A percentile compares a stretch with the other conserved stretches of the same genome.
Conservation (phyloP, 2,329 filamentous ascomycete species). For the Scorias spongiosa region DNA sequence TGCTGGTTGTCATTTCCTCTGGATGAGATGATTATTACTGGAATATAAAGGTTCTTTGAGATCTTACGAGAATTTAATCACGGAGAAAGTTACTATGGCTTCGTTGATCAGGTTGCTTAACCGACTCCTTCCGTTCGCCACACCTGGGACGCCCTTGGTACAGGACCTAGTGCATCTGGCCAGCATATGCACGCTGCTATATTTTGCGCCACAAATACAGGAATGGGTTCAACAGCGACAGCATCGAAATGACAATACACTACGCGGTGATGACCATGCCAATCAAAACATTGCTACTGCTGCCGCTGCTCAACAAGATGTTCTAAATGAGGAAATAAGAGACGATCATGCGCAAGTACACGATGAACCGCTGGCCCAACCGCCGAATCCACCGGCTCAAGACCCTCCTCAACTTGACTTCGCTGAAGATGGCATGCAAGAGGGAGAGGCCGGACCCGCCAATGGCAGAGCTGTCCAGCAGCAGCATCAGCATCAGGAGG, state of each 20-base stretch:
- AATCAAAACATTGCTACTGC: background rate
- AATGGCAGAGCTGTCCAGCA: constrained; percentile 6
- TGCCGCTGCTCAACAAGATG: background rate
- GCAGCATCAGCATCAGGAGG: constrained; percentile 1
- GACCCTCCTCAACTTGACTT: constrained; percentile 1
- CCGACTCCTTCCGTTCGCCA: constrained; percentile 32
- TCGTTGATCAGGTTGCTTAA: constrained; percentile 20
- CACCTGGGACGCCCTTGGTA: constrained; percentile 28
- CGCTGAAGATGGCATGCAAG: constrained; percentile 2
- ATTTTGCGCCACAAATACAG: constrained; percentile 32
- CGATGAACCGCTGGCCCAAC: background rate
- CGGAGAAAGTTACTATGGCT: constrained; percentile 7
- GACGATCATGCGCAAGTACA: constrained; percentile 1
- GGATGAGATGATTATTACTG: too few species aligned
- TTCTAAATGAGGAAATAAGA: constrained; percentile 1
- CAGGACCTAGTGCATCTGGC: constrained; percentile 33
- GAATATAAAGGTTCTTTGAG: too few species aligned
- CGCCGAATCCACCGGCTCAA: constrained; percentile 1
- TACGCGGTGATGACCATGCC: background rate
- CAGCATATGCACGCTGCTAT: constrained; percentile 29
- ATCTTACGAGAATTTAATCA: too few species aligned
- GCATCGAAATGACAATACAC: background rate
- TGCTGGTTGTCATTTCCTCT: too few species aligned
- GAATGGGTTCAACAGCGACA: constrained; percentile 15
- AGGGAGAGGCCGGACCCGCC: constrained; percentile 20